Evolutionary conservation across 2,329 filamentous ascomycete species (phyloP).

Genomic region (Botrytis porri): DNA sequence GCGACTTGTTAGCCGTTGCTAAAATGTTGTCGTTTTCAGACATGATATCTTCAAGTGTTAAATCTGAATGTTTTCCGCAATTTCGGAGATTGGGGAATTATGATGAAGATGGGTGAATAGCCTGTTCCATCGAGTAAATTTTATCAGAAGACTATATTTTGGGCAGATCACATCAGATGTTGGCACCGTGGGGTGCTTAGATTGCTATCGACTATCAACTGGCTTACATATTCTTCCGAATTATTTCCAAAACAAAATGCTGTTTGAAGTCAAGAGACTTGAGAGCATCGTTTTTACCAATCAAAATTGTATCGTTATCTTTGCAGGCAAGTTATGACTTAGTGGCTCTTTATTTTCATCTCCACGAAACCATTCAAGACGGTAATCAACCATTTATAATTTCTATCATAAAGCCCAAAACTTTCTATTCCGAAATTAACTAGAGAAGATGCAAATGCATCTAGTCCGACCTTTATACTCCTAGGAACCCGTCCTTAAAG

Average conservation of each 20-base stretch:
- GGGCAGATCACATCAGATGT: rapidly evolving
- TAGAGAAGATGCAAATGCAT: no score
- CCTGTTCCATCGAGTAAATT: not conserved
- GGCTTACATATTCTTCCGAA: not conserved
- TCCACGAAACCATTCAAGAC: not conserved
- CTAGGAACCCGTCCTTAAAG: not conserved
- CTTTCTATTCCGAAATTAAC: not conserved
- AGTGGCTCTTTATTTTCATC: not conserved
- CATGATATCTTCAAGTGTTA: not conserved
- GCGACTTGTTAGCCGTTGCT: not conserved
- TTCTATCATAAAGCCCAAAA: not conserved
- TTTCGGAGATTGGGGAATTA: not conserved
- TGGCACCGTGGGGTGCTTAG: not conserved
- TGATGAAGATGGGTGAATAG: not conserved
- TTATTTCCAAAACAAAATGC: not conserved
- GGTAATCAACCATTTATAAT: not conserved
- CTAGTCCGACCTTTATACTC: not conserved
- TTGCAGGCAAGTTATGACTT: not conserved
- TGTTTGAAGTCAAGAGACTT: not conserved
- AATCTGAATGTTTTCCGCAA: not conserved
- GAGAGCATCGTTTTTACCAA: not conserved
- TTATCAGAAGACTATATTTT: no score
- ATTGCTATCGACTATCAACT: not conserved
- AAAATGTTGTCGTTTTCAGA: not conserved
- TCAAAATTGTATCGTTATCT: not conserved